These are phyloP conservation scores for Pneumocystis sp. DNA, from an alignment of 1,139 yeast species.

Conservation along the genomic window DNA sequence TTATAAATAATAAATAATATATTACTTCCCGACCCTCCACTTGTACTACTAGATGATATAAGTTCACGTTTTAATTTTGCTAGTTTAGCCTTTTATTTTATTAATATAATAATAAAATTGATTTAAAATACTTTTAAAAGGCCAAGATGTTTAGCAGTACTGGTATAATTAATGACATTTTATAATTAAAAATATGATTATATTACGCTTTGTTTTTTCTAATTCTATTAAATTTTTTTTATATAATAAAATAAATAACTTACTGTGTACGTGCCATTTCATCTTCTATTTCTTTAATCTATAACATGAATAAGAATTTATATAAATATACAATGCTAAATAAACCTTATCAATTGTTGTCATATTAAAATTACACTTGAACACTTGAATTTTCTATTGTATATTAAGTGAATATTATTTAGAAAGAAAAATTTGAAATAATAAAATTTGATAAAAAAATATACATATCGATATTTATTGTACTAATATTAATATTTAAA, in stretches of 20 bases:
- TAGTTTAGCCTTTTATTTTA: constrained; percentile 87
- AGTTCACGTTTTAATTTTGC: constrained; percentile 90
- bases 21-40: constrained; percentile 81
- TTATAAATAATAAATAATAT: not conserved
- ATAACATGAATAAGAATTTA: not conserved
- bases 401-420: too few relatives aligned
- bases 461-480: too few relatives aligned
- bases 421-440: too few relatives aligned
- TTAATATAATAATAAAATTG: constrained; percentile 48
- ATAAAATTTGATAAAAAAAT: too few relatives aligned
- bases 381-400: not conserved
- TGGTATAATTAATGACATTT: not conserved
- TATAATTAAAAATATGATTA: not conserved
- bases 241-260: not conserved
- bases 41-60: constrained; percentile 58
- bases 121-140: not conserved
- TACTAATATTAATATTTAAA: too few relatives aligned
- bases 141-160: constrained; percentile 11
- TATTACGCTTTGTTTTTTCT: not conserved
- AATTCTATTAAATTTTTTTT: not conserved
- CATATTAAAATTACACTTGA: not conserved
- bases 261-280: constrained; percentile 15
- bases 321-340: not conserved
- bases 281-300: constrained; percentile 14
- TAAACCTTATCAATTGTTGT: not conserved